A percentile compares a stretch with the other conserved stretches of the same genome.
These are phyloP conservation scores for Lachancea nothofagi DNA, from an alignment of 805 yeast species.

Conservation along the genomic window DNA sequence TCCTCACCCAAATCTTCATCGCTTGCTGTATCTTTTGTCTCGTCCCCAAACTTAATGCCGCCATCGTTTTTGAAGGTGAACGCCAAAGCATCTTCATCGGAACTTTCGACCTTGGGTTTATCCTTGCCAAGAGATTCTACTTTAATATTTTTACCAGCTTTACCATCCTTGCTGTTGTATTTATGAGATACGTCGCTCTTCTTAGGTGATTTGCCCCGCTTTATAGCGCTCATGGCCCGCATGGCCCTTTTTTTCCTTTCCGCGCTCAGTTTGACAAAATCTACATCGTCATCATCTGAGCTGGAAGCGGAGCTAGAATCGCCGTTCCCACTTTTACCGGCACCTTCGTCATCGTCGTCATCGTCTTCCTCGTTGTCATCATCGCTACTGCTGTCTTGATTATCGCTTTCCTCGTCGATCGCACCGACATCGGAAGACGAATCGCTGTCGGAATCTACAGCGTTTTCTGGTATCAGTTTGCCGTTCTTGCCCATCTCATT, in stretches of 20 bases:
- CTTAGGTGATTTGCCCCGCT: conserved; percentile 33
- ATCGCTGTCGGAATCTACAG: conserved; percentile 11
- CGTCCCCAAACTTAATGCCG: conserved; percentile 35
- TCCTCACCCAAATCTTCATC: conserved; percentile 38
- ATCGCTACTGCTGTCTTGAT: conserved; percentile 16
- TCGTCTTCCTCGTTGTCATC: conserved; percentile 31
- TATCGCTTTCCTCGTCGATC: conserved; percentile 28
- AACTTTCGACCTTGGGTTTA: conserved; percentile 28
- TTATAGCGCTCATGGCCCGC: conserved; percentile 40
- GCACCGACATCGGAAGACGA: conserved; percentile 24
- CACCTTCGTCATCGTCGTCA: conserved; percentile 36
- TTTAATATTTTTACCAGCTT: conserved; percentile 13
- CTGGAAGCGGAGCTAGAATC: conserved; percentile 35
- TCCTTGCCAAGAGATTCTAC: conserved; percentile 17
- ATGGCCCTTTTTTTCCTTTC: conserved; percentile 55
- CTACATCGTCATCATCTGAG: conserved; percentile 62
- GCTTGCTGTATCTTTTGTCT: conserved; percentile 8
- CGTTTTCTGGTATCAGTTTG: conserved; percentile 33
- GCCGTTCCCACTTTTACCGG: conserved; percentile 35
- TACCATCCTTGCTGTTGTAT: conserved; percentile 17
- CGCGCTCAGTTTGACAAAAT: conserved; percentile 66
- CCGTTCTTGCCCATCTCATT: conserved; percentile 30
- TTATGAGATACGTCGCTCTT: conserved; percentile 16
- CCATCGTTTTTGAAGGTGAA: conserved; percentile 27
- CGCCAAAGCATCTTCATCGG: conserved; percentile 50